phyloP scores from a whole-genome alignment of 2,329 filamentous ascomycete species.

The Pseudogymnoascus sp. region DNA sequence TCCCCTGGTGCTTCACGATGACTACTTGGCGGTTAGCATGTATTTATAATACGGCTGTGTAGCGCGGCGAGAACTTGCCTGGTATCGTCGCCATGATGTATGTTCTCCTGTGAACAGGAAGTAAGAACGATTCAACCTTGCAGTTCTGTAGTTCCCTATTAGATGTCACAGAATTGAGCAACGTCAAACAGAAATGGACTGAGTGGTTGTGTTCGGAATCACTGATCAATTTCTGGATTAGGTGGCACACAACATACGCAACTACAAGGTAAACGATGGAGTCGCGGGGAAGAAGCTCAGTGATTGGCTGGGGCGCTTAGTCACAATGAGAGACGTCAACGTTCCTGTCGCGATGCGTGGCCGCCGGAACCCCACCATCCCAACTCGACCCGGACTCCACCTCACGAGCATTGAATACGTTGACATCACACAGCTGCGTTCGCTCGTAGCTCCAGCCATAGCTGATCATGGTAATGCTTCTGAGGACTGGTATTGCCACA shows the following conservation, averaged over 20 bases:
- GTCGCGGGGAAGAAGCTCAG: slow-evolving; percentile 8
- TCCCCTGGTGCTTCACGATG: slow-evolving; percentile 88
- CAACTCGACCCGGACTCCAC: slow-evolving; percentile 7
- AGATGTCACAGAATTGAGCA: neutral
- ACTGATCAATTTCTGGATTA: slow-evolving; percentile 8
- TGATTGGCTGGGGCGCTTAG: slow-evolving; percentile 5
- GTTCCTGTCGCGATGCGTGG: slow-evolving; percentile 8
- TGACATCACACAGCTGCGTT: slow-evolving; percentile 6
- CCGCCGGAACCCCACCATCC: slow-evolving; percentile 9
- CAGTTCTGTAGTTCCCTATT: neutral
- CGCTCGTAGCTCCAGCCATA: slow-evolving; percentile 6
- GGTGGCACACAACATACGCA: slow-evolving; percentile 7
- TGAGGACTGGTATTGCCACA: neutral
- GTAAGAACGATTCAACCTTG: neutral
- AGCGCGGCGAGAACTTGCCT: slow-evolving; percentile 21
- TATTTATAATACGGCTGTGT: neutral
- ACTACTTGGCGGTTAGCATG: slow-evolving; percentile 44
- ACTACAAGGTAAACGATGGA: slow-evolving; percentile 1
- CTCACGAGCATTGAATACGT: slow-evolving; percentile 9
- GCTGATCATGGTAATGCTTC: slow-evolving; percentile 1
- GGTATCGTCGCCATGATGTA: slow-evolving; percentile 28
- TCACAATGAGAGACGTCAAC: slow-evolving; percentile 9
- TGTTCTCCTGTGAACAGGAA: neutral
- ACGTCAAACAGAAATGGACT: neutral
- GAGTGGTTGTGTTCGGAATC: slow-evolving; percentile 5